phyloP scores from a whole-genome alignment of 164 flowering plant genomes.

The Vitis rotundifolia region DNA sequence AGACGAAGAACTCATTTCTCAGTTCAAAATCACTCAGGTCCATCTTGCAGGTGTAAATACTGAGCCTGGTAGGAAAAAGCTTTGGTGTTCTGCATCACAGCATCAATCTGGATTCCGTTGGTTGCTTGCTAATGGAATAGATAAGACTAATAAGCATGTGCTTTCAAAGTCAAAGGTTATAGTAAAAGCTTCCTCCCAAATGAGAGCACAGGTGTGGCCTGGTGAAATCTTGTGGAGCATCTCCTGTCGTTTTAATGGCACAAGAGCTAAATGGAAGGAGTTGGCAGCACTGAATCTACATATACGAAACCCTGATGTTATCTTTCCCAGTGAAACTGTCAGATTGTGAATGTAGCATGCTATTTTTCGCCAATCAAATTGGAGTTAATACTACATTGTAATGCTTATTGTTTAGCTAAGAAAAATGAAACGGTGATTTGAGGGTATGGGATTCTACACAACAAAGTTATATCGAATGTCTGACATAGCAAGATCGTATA shows the following conservation, averaged over 20 bases:
- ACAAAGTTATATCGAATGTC: conserved; percentile 5
- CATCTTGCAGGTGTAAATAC: conserved; percentile 71
- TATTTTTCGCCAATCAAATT: neutral
- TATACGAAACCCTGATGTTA: conserved; percentile 41
- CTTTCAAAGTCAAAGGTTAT: conserved; percentile 50
- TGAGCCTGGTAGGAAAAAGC: conserved; percentile 38
- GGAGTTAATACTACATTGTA: neutral
- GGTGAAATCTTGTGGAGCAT: conserved; percentile 66
- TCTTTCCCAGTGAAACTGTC: conserved; percentile 16
- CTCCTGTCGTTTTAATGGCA: conserved; percentile 18
- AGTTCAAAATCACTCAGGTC: conserved; percentile 49
- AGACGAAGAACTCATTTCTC: conserved; percentile 6
- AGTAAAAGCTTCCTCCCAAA: conserved; percentile 30
- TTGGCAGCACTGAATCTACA: conserved; percentile 12
- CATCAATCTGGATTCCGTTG: conserved; percentile 78
- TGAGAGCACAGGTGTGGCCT: conserved; percentile 36
- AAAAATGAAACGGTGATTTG: neutral
- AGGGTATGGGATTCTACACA: neutral
- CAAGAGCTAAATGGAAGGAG: conserved; percentile 18
- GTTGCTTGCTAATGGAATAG: conserved; percentile 75
- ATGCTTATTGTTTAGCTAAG: neutral
- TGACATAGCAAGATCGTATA: neutral
- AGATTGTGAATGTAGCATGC: neutral
- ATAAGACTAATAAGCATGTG: conserved; percentile 51
- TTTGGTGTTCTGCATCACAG: conserved; percentile 54